Evolutionary conservation across 2,329 filamentous ascomycete genomes (phyloP).

Genomic region (Bertia moriformis): DNA sequence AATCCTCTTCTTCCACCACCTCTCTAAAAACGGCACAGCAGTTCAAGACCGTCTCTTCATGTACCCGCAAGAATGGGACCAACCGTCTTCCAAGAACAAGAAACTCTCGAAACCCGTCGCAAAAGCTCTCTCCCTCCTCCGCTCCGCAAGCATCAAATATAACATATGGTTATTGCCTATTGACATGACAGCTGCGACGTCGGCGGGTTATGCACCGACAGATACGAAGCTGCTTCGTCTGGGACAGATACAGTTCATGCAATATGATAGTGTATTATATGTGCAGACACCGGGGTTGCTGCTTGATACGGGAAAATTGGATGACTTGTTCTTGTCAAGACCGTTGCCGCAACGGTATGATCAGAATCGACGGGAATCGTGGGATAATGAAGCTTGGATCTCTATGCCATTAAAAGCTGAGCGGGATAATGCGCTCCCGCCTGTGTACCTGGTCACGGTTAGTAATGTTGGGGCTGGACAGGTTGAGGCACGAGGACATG

Average conservation of each 20-base stretch:
- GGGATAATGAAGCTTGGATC: constrained; percentile 19
- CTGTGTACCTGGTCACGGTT: constrained; percentile 19
- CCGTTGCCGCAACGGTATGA: constrained; percentile 16
- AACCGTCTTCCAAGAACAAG: constrained; percentile 6
- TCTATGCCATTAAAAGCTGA: constrained; percentile 17
- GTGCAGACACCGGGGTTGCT: constrained; percentile 22
- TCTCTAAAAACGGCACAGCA: constrained; percentile 15
- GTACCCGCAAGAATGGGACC: constrained; percentile 27
- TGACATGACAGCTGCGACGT: constrained; percentile 17
- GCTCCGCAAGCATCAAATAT: constrained; percentile 19
- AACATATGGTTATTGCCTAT: constrained; percentile 22
- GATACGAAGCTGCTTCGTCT: constrained; percentile 19
- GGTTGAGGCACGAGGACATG: constrained; percentile 19
- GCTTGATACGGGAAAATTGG: constrained; percentile 18
- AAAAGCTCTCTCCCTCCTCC: constrained; percentile 18
- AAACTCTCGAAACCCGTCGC: constrained; percentile 11
- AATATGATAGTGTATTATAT: constrained; percentile 25
- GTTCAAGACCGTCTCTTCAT: constrained; percentile 25
- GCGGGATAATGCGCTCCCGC: constrained; percentile 13
- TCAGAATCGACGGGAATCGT: constrained; percentile 15
- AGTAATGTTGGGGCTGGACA: constrained; percentile 15
- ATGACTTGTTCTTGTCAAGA: constrained; percentile 15
- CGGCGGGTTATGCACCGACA: constrained; percentile 14
- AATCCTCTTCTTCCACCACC: constrained; percentile 23
- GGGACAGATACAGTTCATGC: constrained; percentile 17